Percentiles rank a stretch among this genome's conserved stretches.
Conservation (phyloP, 306 rosid species). For the Amphicarpaea edgeworthii region DNA sequence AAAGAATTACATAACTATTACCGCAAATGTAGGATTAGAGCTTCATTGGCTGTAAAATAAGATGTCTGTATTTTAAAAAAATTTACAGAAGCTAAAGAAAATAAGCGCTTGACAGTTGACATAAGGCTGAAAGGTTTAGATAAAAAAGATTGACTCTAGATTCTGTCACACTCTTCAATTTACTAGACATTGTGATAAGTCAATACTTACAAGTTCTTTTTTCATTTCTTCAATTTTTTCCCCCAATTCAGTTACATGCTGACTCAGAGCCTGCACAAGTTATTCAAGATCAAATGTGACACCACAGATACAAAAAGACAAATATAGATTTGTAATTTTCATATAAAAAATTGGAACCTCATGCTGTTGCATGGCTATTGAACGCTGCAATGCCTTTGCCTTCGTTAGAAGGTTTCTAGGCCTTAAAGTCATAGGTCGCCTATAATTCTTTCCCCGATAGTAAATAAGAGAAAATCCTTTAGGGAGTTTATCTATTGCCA, state of each 20-base stretch:
- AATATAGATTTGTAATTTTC: constrained; percentile 21
- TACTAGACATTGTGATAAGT: constrained; percentile 22
- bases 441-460: constrained; percentile 96
- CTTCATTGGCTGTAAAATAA: neutral
- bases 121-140: constrained; percentile 18
- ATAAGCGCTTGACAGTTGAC: neutral
- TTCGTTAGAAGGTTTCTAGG: constrained; percentile 89
- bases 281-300: constrained; percentile 42
- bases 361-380: constrained; percentile 89
- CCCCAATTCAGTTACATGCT: constrained; percentile 82
- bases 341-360: constrained; percentile 64
- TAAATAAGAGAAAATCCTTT: constrained; percentile 88
- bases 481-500: constrained; percentile 87
- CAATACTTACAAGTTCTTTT: constrained; percentile 74
- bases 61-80: neutral
- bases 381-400: constrained; percentile 87
- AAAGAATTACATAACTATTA: neutral
- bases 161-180: constrained; percentile 8
- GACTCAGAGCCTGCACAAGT: constrained; percentile 84
- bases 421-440: constrained; percentile 75
- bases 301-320: constrained; percentile 22
- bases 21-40: neutral
- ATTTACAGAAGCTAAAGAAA: neutral
- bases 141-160: constrained; percentile 18
- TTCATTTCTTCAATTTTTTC: constrained; percentile 73